A percentile compares a stretch with the other conserved stretches of the same genome.
phyloP scores from a whole-genome alignment of 352 stramenopile species.

The Phytophthora melonis region DNA sequence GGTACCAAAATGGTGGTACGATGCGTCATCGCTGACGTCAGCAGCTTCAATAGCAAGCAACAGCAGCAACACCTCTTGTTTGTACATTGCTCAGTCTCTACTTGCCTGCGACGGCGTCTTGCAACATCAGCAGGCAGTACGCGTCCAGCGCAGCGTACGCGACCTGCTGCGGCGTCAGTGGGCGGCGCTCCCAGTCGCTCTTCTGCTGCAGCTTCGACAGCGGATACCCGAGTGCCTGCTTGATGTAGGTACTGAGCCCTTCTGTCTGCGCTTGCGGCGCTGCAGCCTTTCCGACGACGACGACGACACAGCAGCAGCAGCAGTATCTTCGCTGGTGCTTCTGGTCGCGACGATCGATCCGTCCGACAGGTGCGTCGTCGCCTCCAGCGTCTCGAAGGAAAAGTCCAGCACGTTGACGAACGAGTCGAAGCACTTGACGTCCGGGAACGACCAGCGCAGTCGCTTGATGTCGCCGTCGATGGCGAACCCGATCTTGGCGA shows the following conservation, averaged over 20 bases:
- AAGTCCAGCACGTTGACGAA: slow-evolving; percentile 77
- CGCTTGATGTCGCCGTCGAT: slow-evolving; percentile 74
- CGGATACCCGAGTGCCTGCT: slow-evolving; percentile 62
- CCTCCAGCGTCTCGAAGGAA: slow-evolving; percentile 49
- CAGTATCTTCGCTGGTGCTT: not conserved
- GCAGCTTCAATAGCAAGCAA: not conserved
- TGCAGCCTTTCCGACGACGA: slow-evolving; percentile 25
- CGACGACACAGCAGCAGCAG: not conserved
- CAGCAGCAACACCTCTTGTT: no score
- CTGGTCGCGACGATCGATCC: slow-evolving; percentile 27
- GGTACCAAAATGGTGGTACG: not conserved
- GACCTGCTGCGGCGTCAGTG: slow-evolving; percentile 65
- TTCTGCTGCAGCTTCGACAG: slow-evolving; percentile 79
- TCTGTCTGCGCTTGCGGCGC: slow-evolving; percentile 48
- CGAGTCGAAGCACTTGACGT: slow-evolving; percentile 67
- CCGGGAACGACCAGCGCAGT: slow-evolving; percentile 76
- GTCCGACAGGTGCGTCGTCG: slow-evolving; percentile 39
- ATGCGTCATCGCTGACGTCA: not conserved
- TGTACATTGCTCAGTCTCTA: slow-evolving; percentile 15
- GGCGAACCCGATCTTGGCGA: slow-evolving; percentile 74
- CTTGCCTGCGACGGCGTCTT: slow-evolving; percentile 35
- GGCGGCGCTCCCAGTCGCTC: slow-evolving; percentile 79
- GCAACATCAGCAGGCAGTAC: slow-evolving; percentile 83
- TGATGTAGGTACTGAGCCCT: slow-evolving; percentile 66
- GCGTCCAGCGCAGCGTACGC: slow-evolving; percentile 81